Percentiles rank a stretch among this genome's conserved stretches.
These are phyloP conservation scores for Sarcocystis neurona DNA, from an alignment of 169 alveolate species.

Conservation along the genomic window DNA sequence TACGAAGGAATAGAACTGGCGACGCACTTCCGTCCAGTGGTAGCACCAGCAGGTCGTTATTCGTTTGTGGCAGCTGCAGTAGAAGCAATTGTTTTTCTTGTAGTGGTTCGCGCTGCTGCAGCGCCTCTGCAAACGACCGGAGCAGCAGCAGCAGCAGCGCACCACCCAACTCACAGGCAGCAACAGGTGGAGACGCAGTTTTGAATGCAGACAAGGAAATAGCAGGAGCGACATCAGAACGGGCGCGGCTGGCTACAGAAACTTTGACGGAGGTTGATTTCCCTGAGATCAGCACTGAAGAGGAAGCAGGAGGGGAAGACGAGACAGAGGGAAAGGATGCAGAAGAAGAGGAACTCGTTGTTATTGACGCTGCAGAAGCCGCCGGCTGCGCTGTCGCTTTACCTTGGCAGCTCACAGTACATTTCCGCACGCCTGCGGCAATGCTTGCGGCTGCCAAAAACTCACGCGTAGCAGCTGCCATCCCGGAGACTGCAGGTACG, in stretches of 20 bases:
- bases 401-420: constrained; percentile 57
- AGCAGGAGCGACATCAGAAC: background rate
- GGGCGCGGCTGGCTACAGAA: background rate
- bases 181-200: background rate
- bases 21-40: too few species aligned
- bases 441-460: background rate
- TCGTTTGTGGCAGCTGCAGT: too few species aligned
- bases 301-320: background rate
- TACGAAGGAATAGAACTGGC: too few species aligned
- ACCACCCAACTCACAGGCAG: background rate
- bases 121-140: too few species aligned
- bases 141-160: background rate
- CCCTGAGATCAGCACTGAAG: background rate
- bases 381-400: constrained; percentile 49
- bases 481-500: too few species aligned
- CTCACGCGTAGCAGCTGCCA: background rate
- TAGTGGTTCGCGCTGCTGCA: too few species aligned
- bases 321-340: background rate
- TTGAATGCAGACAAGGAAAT: background rate
- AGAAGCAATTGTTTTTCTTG: too few species aligned
- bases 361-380: background rate
- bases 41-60: too few species aligned
- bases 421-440: constrained; percentile 50
- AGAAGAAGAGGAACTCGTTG: background rate
- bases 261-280: background rate